Conservation (phyloP, 495 filamentous ascomycete species). For the Penicillium desertorum region DNA sequence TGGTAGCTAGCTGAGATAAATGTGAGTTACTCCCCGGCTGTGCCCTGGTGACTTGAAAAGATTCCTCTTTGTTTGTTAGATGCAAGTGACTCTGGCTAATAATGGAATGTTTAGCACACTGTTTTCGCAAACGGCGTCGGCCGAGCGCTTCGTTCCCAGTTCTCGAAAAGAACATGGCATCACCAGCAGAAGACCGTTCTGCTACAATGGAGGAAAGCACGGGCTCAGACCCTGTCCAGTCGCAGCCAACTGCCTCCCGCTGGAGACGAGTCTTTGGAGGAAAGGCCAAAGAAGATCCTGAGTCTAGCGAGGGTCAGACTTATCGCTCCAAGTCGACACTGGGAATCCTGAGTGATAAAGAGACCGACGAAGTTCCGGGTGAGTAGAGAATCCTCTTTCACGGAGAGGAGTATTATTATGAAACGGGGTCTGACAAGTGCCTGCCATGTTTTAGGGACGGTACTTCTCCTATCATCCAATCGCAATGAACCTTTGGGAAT, state of each 20-base stretch:
- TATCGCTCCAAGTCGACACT: constrained; percentile 66
- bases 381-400: constrained; percentile 25
- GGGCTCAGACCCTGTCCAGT: not conserved
- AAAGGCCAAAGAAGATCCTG: constrained; percentile 7
- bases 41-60: not conserved
- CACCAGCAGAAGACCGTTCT: not conserved
- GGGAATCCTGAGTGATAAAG: constrained; percentile 78
- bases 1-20: constrained; percentile 6
- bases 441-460: constrained; percentile 57
- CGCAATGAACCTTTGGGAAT: constrained; percentile 82
- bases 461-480: constrained; percentile 72
- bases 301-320: constrained; percentile 10
- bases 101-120: not conserved
- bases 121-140: not conserved
- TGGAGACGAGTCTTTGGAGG: constrained; percentile 27
- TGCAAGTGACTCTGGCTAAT: not conserved
- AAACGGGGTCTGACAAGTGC: constrained; percentile 10
- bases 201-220: constrained; percentile 2
- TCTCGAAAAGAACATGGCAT: constrained; percentile 9
- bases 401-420: not conserved
- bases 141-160: no score
- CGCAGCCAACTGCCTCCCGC: constrained; percentile 7
- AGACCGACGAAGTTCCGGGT: constrained; percentile 93
- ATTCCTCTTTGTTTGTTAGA: not conserved
- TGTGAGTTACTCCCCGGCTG: constrained; percentile 1